Base-by-base conservation (phyloP, 768 basidiomycete species). In the Naganishia kalamii region DNA sequence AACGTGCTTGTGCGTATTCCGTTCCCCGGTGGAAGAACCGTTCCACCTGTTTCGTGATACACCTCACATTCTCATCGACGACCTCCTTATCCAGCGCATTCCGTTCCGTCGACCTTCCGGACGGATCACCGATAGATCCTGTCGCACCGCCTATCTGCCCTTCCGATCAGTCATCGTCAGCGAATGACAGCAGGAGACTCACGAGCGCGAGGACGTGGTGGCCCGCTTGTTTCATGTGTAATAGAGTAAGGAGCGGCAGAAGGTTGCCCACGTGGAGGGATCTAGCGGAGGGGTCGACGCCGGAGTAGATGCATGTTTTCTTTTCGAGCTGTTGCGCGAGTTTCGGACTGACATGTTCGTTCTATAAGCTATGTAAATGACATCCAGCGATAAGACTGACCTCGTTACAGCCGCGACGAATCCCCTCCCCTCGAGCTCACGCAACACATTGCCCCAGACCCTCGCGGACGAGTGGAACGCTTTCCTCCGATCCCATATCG, bases 111-210 rank as follows among this genome's bases (percentile, higher is more conserved):
- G 83, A 82, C 37, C 93, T 84, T 1, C 96, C 94, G 4, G 93
- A 94, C 8, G 96, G 96, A 74, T 99, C 96, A 6, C 96, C 96
- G 48, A 99, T 87, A n/a, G 88, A 85, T 10, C 92, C 96, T 0
- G 94, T 98, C 10, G 92, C 93, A 0, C 92, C 92, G 33, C 96
- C 94, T 75, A 97, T 88, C 94, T 98, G 73, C 1, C 23, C 21
- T 8, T 1, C 7, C 21, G 6, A 7, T 15, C 32, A 40, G 10
- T 29, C 30, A 44, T 59, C 21, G n/a, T 32, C 10, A 32, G 6
- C 30, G 6, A 40, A 60, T 30, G 46, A 19, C 25, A 50, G 21
- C 29, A 30, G 32, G n/a, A 29, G 1, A 78, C 89, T 79, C 73
- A 96, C 94, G 29, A 99, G 82, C 4, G 90, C 87, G 33, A 98